These are phyloP conservation scores for Lithospermum erythrorhizon DNA, from an alignment of 257 asterid species.

Conservation along the genomic window DNA sequence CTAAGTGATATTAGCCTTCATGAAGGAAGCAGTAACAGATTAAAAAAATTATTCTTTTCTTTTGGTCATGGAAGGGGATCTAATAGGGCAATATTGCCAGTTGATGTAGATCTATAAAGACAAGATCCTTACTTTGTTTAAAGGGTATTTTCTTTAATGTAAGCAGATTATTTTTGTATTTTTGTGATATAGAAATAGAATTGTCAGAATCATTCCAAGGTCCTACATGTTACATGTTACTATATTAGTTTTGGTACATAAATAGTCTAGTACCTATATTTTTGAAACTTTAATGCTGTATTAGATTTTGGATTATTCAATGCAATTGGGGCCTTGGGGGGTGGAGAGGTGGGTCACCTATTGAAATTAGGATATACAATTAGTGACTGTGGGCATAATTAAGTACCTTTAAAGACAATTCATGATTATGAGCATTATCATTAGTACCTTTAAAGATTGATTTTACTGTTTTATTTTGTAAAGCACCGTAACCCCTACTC, in stretches of 20 bases:
- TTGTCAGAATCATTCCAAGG: neutral
- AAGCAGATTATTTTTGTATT: neutral
- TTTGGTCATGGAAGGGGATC: constrained; percentile 68
- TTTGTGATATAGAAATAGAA: neutral
- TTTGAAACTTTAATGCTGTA: neutral
- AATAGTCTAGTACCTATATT: neutral
- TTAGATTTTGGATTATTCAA: constrained; percentile 1
- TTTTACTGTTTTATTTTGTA: no score
- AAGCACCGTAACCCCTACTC: no score
- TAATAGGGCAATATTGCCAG: constrained; percentile 63
- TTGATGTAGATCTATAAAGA: constrained; percentile 29
- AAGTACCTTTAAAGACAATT: no score
- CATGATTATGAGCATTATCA: no score
- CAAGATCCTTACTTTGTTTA: neutral
- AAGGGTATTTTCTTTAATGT: neutral
- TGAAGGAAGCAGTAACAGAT: constrained; percentile 41
- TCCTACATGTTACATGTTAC: neutral
- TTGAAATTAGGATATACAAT: no score
- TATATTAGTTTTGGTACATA: neutral
- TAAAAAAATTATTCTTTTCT: constrained; percentile 60
- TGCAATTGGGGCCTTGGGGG: no score
- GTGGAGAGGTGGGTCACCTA: no score
- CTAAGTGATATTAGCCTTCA: constrained; percentile 15
- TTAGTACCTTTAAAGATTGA: no score
- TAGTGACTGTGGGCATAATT: no score